Conservation (phyloP, 1,284 basidiomycete genomes). For the Taiwanofungus camphoratus region DNA sequence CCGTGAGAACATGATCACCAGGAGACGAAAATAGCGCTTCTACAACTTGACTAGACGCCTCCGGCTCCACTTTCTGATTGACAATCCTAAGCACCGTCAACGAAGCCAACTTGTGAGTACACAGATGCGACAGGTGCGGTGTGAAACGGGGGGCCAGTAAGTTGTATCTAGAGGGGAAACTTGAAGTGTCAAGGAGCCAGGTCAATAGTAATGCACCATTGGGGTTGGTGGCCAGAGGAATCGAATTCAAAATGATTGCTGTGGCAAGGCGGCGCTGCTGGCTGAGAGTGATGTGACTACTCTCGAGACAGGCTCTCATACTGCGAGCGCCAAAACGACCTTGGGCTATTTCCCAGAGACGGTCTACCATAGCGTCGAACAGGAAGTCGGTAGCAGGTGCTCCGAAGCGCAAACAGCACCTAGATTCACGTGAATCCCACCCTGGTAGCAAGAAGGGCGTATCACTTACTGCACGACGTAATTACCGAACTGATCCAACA, state of each 20-base stretch:
- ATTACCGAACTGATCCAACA: constrained; percentile 96
- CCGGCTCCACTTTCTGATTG: constrained; percentile 86
- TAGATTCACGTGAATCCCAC: constrained; percentile 24
- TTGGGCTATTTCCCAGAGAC: constrained; percentile 97
- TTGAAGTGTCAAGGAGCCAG: constrained; percentile 94
- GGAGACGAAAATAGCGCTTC: constrained; percentile 83
- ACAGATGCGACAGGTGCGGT: constrained; percentile 92
- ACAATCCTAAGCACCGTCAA: constrained; percentile 90
- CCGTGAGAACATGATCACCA: constrained; percentile 84
- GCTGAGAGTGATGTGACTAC: constrained; percentile 75
- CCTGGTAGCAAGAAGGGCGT: neutral
- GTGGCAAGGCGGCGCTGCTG: constrained; percentile 95
- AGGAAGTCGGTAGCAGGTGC: constrained; percentile 90
- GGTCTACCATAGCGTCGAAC: constrained; percentile 96
- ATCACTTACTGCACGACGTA: constrained; percentile 88
- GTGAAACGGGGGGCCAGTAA: constrained; percentile 93
- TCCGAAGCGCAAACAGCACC: constrained; percentile 90
- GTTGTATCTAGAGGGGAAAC: constrained; percentile 88
- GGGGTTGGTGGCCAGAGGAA: constrained; percentile 95
- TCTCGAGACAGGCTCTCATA: constrained; percentile 96
- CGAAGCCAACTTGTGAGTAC: constrained; percentile 96
- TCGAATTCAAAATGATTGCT: constrained; percentile 93
- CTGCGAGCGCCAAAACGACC: constrained; percentile 96
- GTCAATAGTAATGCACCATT: constrained; percentile 95
- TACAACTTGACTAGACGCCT: constrained; percentile 78